Base-by-base conservation (phyloP, 2,329 filamentous ascomycete species). In the Aspergillus clavatus region DNA sequence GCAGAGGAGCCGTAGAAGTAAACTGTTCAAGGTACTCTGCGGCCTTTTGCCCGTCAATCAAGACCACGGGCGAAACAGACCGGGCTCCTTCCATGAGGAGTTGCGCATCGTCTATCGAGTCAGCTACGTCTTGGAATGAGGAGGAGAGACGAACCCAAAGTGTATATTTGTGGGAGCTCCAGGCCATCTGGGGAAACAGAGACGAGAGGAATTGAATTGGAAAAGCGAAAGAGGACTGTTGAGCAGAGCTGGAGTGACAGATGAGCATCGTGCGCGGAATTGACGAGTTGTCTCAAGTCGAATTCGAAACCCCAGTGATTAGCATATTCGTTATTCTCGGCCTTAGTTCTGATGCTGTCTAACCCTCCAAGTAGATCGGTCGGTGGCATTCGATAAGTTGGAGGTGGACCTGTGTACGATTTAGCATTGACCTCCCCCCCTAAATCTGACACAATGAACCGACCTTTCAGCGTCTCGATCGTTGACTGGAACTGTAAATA, bases 181-280 rank as follows among this genome's bases (percentile, higher is more conserved):
- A 70, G 61, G n/a, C 82, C 82, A 57, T 85, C 80, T 3, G 66
- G 53, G 2, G 81, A 84, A 6, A 84, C 72, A 0, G 81, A 84
- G 0, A 84, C 78, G 1, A 85, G 65, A 7, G 76, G 69, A 5
- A 55, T 31, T 19, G 51, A 47, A 18, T 55, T 46, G 4, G 41
- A 27, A 56, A 75, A 81, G 2, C 70, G 66, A 40, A 84, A 81
- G 5, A 65, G 51, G 1, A 47, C 45, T n/a, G 56, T 42, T 1
- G 65, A 65, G 38, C 59, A 65, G 12, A 62, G 51, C 5, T 53
- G 38, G 19, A 61, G 58, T 11, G 7, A 33, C 11, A 71, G 54
- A 56, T 87, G 84, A 1, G 82, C 81, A 57, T 87, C 83, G 53
- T 86, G 81, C 3, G 79, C 77, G 1, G 69, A 70, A 19, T 72